Base-by-base conservation (phyloP, 1,284 basidiomycete genomes). In the Meripilus lineatus region DNA sequence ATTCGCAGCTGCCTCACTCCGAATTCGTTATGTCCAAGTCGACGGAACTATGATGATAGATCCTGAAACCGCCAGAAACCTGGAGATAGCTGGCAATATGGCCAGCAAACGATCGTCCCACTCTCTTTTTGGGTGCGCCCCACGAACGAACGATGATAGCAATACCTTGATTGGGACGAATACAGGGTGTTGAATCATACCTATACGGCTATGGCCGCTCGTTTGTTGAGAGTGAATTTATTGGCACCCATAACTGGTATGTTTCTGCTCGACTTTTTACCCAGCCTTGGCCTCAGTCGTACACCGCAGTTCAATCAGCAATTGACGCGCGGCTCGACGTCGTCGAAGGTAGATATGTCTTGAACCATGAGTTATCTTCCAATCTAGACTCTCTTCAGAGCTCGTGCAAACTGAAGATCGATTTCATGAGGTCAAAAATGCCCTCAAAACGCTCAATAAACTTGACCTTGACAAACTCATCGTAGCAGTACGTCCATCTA, bases 21-120 rank as follows among this genome's bases (percentile, higher is more conserved):
- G 80, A 23, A 92, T 97, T 48, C 72, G 75, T 11, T 95, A 88
- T 58, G 71, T 79, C 0, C 79, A 89, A 1, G 81, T 89, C 0
- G 87, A 81, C 62, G 92, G 92, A 0, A 93, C 90, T 0, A 89
- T 96, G 84, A 78, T 95, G 74, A 89, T 98, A 53, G 93, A 96
- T 58, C 75, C 81, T 0, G 92, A 93, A 46, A 91, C 87, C 0
- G 89, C 83, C 1, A 77, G 76, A 38, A 92, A 93, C 58, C 73
- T 98, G 2, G 94, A 98, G 63, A 71, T 98, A 1, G 84, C 93
- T 3, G 77, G 72, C 11, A 96, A 92, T 59, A 74, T 79, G 56
- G 60, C 79, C 2, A 71, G 68, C 33, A 77, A 75, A 54, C 88
- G 81, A 57, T 84, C 79, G 1, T 57, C 66, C 14, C 74, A 86